Conservation (phyloP, 2,329 filamentous ascomycete species). For the Chalaropsis ovoidea region DNA sequence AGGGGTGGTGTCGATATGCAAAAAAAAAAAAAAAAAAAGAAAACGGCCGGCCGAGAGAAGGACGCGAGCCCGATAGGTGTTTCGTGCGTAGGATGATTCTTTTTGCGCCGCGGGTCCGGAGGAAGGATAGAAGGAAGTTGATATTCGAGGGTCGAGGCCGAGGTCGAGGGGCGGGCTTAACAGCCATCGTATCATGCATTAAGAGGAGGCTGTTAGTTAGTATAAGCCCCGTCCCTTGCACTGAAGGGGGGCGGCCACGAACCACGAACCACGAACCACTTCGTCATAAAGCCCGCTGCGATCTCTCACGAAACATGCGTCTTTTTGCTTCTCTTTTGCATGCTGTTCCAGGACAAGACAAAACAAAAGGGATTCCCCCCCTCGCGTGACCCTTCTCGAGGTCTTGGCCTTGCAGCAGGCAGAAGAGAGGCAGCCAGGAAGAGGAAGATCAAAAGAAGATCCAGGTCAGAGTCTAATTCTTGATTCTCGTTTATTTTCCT, state of each 20-base stretch:
- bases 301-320: neutral
- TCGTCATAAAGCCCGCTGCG: neutral
- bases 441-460: no score
- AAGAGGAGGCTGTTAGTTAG: neutral
- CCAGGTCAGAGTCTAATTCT: neutral
- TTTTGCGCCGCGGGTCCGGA: slow-evolving; percentile 3
- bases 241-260: no score
- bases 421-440: neutral
- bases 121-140: slow-evolving; percentile 3
- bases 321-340: neutral
- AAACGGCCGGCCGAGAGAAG: slow-evolving; percentile 2
- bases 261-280: slow-evolving; percentile 10
- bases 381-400: neutral
- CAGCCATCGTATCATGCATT: no score
- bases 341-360: slow-evolving; percentile 11
- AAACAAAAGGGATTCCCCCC: neutral
- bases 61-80: neutral
- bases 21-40: no score
- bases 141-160: neutral
- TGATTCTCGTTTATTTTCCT: slow-evolving; percentile 6
- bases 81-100: neutral
- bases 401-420: slow-evolving; percentile 1
- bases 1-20: no score
- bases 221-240: neutral
- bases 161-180: no score